Conservation (phyloP, 179 eudicot genomes). For the Silene noctiflora region DNA sequence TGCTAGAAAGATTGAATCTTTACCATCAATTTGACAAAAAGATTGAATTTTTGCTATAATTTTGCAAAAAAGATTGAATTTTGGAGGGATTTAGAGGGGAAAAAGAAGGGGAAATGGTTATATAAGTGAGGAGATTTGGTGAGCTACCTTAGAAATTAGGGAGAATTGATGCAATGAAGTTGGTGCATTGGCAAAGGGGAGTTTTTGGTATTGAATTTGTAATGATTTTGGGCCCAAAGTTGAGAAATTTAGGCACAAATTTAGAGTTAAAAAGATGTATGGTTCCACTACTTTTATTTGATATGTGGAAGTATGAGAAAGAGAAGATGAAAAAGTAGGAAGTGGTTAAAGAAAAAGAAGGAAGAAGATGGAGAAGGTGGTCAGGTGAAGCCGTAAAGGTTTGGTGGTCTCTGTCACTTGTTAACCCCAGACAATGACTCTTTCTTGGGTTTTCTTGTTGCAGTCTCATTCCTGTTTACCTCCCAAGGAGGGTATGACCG, state of each 20-base stretch:
- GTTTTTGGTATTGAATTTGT: slow-evolving; percentile 22
- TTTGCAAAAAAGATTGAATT: neutral
- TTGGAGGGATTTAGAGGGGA: neutral
- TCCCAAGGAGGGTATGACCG: too few species aligned
- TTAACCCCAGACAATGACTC: neutral
- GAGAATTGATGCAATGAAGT: slow-evolving; percentile 10
- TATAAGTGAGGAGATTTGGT: slow-evolving; percentile 17
- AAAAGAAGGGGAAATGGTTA: too few species aligned
- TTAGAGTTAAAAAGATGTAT: neutral
- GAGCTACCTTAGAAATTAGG: slow-evolving; percentile 27
- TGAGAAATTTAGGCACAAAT: slow-evolving; percentile 20
- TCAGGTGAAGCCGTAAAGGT: neutral
- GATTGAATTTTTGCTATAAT: slow-evolving; percentile 1
- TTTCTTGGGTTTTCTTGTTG: too few species aligned
- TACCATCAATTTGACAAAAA: neutral
- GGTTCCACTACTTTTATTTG: neutral
- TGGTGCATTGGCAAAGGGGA: slow-evolving; percentile 7
- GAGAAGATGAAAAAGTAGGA: slow-evolving; percentile 21
- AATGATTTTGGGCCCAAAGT: slow-evolving; percentile 11
- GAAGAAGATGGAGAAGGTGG: slow-evolving; percentile 12
- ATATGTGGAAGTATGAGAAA: neutral
- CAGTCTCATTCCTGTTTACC: too few species aligned
- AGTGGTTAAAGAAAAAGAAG: neutral
- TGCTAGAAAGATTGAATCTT: slow-evolving; percentile 19
- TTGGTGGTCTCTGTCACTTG: neutral